Percentiles rank a stretch among this genome's conserved stretches.
phyloP scores from a whole-genome alignment of 2,329 filamentous ascomycete species.

The Coleophoma crateriformis region DNA sequence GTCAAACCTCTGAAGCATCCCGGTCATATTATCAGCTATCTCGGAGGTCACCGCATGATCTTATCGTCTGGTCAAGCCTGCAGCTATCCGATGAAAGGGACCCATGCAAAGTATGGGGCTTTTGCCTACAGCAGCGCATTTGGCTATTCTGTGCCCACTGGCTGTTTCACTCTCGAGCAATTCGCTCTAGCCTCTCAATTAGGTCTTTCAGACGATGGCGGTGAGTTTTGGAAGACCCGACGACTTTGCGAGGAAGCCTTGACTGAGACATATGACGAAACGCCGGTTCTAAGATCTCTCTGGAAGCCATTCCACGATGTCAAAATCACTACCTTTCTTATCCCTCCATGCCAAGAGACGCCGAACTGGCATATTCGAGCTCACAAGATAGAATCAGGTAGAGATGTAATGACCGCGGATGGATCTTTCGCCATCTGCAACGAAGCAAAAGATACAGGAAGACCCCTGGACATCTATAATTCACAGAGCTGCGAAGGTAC shows the following conservation, averaged over 20 bases:
- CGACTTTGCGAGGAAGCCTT: constrained; percentile 58
- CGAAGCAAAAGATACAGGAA: constrained; percentile 39
- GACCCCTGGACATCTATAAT: constrained; percentile 46
- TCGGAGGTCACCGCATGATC: constrained; percentile 71
- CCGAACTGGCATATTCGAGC: constrained; percentile 67
- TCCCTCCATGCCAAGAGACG: constrained; percentile 51
- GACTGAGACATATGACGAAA: constrained; percentile 49
- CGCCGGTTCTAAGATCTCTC: constrained; percentile 58
- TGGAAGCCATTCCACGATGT: constrained; percentile 72
- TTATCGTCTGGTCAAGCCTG: constrained; percentile 75
- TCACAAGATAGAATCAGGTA: constrained; percentile 54
- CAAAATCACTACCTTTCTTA: constrained; percentile 55
- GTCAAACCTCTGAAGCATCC: constrained; percentile 60
- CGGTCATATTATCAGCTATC: constrained; percentile 65
- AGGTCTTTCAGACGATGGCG: constrained; percentile 70
- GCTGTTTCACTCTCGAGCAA: constrained; percentile 70
- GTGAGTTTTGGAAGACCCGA: constrained; percentile 76
- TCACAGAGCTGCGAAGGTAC: constrained; percentile 41
- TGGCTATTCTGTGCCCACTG: constrained; percentile 72
- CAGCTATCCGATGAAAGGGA: constrained; percentile 75
- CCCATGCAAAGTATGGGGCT: constrained; percentile 75
- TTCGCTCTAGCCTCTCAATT: constrained; percentile 72
- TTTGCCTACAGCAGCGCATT: constrained; percentile 76
- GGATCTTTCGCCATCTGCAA: constrained; percentile 68
- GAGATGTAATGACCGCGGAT: constrained; percentile 66